Percentiles rank a stretch among this genome's conserved stretches.
Evolutionary conservation across 768 basidiomycete genomes (phyloP).

Genomic region (Tulasnella sp.): DNA sequence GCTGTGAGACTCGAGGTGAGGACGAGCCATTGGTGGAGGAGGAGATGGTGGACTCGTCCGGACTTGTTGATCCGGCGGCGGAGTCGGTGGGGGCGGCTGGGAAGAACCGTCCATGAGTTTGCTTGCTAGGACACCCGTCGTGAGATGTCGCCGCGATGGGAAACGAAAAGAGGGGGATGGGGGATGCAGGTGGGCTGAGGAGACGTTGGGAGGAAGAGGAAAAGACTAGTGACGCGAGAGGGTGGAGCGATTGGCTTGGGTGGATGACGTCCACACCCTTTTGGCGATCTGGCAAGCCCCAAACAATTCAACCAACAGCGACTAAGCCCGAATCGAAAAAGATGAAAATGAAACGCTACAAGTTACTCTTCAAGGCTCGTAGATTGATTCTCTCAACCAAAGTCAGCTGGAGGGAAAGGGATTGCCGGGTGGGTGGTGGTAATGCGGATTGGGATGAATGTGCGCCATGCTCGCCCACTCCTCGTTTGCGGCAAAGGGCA

Average conservation of each 20-base stretch:
- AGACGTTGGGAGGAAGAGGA: background rate
- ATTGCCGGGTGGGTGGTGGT: background rate
- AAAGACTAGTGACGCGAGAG: background rate
- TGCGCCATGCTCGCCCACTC: background rate
- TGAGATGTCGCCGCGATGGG: background rate
- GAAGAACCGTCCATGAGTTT: background rate
- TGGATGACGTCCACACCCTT: background rate
- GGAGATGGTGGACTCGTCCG: background rate
- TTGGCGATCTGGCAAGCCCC: background rate
- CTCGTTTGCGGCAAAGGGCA: background rate
- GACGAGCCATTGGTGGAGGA: background rate
- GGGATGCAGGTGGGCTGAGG: background rate
- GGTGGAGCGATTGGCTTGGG: background rate
- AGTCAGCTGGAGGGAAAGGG: background rate
- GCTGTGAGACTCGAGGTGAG: background rate
- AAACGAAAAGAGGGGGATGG: background rate
- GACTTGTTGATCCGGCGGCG: background rate
- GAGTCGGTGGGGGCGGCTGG: background rate
- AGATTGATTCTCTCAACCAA: background rate
- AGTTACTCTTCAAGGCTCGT: background rate
- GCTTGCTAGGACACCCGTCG: background rate
- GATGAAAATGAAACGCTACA: background rate
- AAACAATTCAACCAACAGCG: background rate
- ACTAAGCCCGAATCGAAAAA: background rate
- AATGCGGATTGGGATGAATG: background rate